Conservation (phyloP, 345 rosid genomes). For the Tarenaya hassleriana region DNA sequence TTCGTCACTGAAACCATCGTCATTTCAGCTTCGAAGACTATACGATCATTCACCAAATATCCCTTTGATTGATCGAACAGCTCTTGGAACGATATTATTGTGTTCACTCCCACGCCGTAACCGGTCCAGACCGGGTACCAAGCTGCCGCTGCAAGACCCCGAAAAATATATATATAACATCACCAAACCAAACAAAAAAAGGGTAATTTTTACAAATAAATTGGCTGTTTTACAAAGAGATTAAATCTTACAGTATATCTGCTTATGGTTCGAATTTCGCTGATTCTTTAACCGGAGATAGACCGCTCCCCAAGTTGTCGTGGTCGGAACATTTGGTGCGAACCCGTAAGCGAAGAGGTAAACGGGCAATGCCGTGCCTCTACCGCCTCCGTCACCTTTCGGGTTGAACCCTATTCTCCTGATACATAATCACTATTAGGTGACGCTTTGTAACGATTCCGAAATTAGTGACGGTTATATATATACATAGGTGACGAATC, state of each 20-base stretch:
- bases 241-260: slow-evolving; percentile 17
- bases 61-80: slow-evolving; percentile 15
- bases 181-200: background rate
- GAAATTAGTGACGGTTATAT: too few relatives aligned
- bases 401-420: slow-evolving; percentile 32
- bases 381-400: slow-evolving; percentile 24
- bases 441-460: too few relatives aligned
- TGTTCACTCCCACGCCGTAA: background rate
- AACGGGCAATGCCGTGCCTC: slow-evolving; percentile 21
- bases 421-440: too few relatives aligned
- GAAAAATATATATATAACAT: background rate
- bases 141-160: background rate
- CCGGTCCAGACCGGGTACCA: slow-evolving; percentile 10
- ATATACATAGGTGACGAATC: too few relatives aligned
- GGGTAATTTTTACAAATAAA: background rate
- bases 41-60: slow-evolving; percentile 6
- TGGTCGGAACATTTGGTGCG: slow-evolving; percentile 10
- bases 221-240: background rate
- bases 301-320: slow-evolving; percentile 29
- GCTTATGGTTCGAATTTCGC: slow-evolving; percentile 14
- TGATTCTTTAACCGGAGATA: slow-evolving; percentile 25
- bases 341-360: slow-evolving; percentile 17
- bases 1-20: background rate
- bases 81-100: slow-evolving; percentile 3
- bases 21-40: slow-evolving; percentile 23